Evolutionary conservation across 345 rosid species (phyloP).

Genomic region (Camelina hispida): DNA sequence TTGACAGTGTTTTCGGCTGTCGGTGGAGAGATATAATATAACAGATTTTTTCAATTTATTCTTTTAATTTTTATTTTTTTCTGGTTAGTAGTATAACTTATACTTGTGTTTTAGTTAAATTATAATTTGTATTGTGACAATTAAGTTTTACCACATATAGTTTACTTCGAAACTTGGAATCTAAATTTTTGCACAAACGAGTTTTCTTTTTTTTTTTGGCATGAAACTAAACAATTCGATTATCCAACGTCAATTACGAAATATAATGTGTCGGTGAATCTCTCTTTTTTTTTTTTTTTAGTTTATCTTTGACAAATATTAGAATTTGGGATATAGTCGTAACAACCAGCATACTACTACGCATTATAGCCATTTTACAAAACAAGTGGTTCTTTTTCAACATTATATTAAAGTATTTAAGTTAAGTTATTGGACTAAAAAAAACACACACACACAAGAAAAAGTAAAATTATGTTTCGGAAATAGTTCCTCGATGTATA

Average conservation of each 20-base stretch:
- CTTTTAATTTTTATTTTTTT: not conserved
- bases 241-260: not conserved
- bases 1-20: constrained; percentile 33
- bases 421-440: no score
- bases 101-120: no score
- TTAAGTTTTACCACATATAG: not conserved
- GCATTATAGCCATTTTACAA: not conserved
- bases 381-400: no score
- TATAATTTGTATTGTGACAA: not conserved
- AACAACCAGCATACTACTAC: not conserved
- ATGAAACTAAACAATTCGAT: no score
- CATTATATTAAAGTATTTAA: no score
- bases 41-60: constrained; percentile 4
- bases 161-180: no score
- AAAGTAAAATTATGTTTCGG: no score
- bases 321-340: not conserved
- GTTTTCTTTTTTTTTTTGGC: no score
- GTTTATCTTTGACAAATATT: not conserved
- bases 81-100: no score
- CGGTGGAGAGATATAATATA: constrained; percentile 40
- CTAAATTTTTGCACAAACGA: no score
- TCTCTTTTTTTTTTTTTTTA: not conserved
- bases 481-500: no score
- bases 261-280: constrained; percentile 3
- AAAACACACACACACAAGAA: no score